phyloP scores from a whole-genome alignment of 1,139 yeast species.

The Sugiyamaella japonica region DNA sequence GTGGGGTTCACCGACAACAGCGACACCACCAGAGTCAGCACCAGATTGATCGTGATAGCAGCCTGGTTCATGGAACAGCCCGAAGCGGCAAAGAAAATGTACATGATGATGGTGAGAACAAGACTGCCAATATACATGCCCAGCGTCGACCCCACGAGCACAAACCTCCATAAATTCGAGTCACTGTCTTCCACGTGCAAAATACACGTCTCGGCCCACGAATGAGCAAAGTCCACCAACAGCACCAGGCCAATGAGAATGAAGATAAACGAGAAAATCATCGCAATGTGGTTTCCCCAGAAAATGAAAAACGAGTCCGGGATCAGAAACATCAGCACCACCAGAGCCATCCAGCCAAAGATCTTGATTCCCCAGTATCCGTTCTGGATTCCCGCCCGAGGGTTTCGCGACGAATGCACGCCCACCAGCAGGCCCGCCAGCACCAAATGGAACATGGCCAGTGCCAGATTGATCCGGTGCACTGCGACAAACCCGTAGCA shows the following conservation, averaged over 20 bases:
- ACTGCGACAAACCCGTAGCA: slow-evolving; percentile 94
- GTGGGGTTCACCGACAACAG: slow-evolving; percentile 74
- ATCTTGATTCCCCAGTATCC: slow-evolving; percentile 85
- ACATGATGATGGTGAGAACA: slow-evolving; percentile 75
- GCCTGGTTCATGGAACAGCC: slow-evolving; percentile 92
- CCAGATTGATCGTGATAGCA: slow-evolving; percentile 74
- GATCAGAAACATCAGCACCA: slow-evolving; percentile 66
- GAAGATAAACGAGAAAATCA: slow-evolving; percentile 79
- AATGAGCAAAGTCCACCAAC: slow-evolving; percentile 95
- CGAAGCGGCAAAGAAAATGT: slow-evolving; percentile 74
- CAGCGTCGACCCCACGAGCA: slow-evolving; percentile 83
- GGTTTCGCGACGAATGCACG: slow-evolving; percentile 75
- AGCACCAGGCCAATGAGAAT: slow-evolving; percentile 86
- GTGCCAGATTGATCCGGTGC: slow-evolving; percentile 83
- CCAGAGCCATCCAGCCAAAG: slow-evolving; percentile 56
- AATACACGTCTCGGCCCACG: slow-evolving; percentile 97
- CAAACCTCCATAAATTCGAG: slow-evolving; percentile 75
- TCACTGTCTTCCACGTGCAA: slow-evolving; percentile 88
- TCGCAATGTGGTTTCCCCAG: slow-evolving; percentile 91
- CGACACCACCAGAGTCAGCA: slow-evolving; percentile 64
- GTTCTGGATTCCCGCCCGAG: slow-evolving; percentile 82
- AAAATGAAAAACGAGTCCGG: slow-evolving; percentile 86
- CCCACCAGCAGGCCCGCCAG: slow-evolving; percentile 69
- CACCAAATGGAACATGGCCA: slow-evolving; percentile 74
- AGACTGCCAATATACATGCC: slow-evolving; percentile 77